Percentiles rank a stretch among this genome's conserved stretches.
Conservation (phyloP, 2,329 filamentous ascomycete genomes). For the Exophiala lecanii-corni region DNA sequence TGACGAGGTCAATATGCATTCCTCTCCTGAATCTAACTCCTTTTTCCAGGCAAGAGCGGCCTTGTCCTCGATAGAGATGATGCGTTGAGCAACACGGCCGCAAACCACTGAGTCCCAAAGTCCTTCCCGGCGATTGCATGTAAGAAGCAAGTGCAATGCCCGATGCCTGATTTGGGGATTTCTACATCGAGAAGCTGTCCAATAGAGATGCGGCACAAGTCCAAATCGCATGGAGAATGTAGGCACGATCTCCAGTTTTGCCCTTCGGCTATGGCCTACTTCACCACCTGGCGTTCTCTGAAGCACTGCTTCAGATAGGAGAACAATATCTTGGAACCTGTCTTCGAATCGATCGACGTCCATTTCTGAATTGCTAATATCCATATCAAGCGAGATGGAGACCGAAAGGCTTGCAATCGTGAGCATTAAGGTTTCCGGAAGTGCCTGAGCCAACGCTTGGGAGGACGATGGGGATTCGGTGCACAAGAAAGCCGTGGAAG, state of each 20-base stretch:
- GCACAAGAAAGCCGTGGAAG: not conserved
- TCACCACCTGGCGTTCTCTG: not conserved
- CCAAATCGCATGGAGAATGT: not conserved
- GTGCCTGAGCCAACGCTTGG: not conserved
- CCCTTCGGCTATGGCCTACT: not conserved
- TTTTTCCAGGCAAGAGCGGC: not conserved
- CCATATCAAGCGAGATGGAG: not conserved
- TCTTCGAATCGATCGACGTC: not conserved
- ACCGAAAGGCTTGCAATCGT: not conserved
- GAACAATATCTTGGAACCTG: not conserved
- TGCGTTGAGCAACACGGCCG: not conserved
- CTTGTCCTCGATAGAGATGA: not conserved
- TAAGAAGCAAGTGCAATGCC: not conserved
- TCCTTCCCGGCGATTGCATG: not conserved
- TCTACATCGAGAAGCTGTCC: not conserved
- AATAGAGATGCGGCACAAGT: not conserved
- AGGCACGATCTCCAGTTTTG: not conserved
- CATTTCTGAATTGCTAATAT: not conserved
- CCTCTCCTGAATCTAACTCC: not conserved
- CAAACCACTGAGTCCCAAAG: not conserved
- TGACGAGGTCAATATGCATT: not conserved
- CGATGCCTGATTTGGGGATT: not conserved
- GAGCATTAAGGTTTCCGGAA: not conserved
- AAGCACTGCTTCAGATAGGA: not conserved
- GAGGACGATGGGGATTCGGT: not conserved